Base-by-base conservation (phyloP, 345 rosid species). In the Citrus glauca region DNA sequence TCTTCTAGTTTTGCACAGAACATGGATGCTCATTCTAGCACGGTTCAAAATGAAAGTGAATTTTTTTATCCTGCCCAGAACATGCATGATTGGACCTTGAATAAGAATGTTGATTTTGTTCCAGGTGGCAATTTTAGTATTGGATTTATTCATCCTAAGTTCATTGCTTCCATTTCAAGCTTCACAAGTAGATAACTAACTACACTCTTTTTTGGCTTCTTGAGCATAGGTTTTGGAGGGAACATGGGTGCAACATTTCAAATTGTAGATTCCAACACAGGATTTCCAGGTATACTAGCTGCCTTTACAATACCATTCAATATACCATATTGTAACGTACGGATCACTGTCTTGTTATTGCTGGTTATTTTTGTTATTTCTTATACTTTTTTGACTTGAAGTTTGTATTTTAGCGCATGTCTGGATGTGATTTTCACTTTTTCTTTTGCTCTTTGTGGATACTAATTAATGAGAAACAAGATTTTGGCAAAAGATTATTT, bases 261-360 rank as follows among this genome's bases (percentile, higher is more conserved):
- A 65, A 19, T 48, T 37, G 57, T 53, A 5, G 57, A 53, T 53
- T 53, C 57, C 22, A 53, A 53, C 57, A 20, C 42, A 69, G 72
- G 69, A 22, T 60, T 80, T 65, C 74, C 48, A 19, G 68, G 50
- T n/a, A 63, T 72, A 77, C 66, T 61, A 42, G 74, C 66, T 33
- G n/a, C 62, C 30, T 74, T 59, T 55, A 56, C 83, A 30, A 60
- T 27, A 37, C 78, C 66, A 14, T 63, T 63, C 32, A 20, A 28
- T 30, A 63, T 13, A 38, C 67, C 22, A 14, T 11, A 13, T 28
- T 28, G 16, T 63, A 13, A 7, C 2, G 28, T 62, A 27, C 19
- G 0, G 33, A 27, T 62, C 57, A 27, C 6, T 61, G 22, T 27
- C 20, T 10, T 53, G 22, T 53, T 45, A 14, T 28, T 63, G 37